phyloP scores from a whole-genome alignment of 495 filamentous ascomycete species.

The Penicillium verhagenii region DNA sequence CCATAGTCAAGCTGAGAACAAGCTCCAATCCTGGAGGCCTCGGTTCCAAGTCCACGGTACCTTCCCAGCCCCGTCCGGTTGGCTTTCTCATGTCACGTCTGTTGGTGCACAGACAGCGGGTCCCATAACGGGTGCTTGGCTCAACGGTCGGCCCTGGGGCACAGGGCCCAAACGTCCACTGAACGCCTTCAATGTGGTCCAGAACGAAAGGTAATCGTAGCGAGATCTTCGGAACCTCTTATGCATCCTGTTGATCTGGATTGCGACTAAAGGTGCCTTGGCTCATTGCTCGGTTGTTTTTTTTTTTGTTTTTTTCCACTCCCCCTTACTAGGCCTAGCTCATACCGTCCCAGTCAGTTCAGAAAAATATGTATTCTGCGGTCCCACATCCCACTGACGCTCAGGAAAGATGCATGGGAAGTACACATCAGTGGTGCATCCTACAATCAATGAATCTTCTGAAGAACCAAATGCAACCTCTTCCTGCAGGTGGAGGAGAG shows the following conservation, averaged over 20 bases:
- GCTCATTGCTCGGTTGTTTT: background rate
- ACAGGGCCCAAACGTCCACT: slow-evolving; percentile 14
- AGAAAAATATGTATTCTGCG: background rate
- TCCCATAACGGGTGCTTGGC: slow-evolving; percentile 22
- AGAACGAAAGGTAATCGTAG: slow-evolving; percentile 17
- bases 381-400: background rate
- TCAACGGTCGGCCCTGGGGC: slow-evolving; percentile 22
- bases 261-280: slow-evolving; percentile 4
- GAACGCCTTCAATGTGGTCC: slow-evolving; percentile 5
- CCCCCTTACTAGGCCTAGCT: background rate
- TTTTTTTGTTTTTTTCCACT: background rate
- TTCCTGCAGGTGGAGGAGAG: background rate
- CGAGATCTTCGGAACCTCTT: slow-evolving; percentile 22
- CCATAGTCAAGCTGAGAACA: background rate
- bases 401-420: background rate
- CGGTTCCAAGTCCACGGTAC: slow-evolving; percentile 9
- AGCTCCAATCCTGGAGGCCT: background rate
- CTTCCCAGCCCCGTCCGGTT: slow-evolving; percentile 8
- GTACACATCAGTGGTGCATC: background rate
- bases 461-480: slow-evolving; percentile 4
- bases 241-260: slow-evolving; percentile 14
- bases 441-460: slow-evolving; percentile 4
- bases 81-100: background rate
- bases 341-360: background rate
- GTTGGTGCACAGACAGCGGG: slow-evolving; percentile 22